Base-by-base conservation (phyloP, 2,329 filamentous ascomycete species). In the Fusarium graminum region DNA sequence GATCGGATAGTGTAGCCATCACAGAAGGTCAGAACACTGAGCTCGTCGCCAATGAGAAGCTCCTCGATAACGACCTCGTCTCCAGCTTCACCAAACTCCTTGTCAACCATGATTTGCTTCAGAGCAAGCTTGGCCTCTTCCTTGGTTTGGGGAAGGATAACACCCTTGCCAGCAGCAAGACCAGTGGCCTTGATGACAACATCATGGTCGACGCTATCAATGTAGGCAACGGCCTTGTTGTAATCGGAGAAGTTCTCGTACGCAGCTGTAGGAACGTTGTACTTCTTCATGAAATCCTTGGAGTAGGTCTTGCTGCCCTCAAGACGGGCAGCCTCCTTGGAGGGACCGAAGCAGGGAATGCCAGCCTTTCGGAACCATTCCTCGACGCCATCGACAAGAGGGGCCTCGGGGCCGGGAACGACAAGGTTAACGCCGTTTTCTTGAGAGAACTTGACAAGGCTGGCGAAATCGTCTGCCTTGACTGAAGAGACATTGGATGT, bases 221-320 rank as follows among this genome's bases (percentile, higher is more conserved):
- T 81, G 76, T 98, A 96, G 70, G 87, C 80, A 68, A 84, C 82
- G 14, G 93, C 93, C 44, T 87, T 81, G 54, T 90, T 86, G 78
- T 91, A 94, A 72, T 92, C 85, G 77, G 84, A 88, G 76, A 98
- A 97, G 81, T 96, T 97, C 78, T 90, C 88, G 81, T 97, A 98
- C 38, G 87, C 88, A 16, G 95, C 95, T 1, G 95, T 98, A 36
- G 94, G 94, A 72, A 99, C 97, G 73, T 86, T 86, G 80, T 97
- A 88, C 68, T 90, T 89, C 79, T 91, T 90, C 95, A 98, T 99
- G 76, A 98, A 98, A 78, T 98, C 94, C 78, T 99, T 99, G 64
- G 92, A 93, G 78, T 96, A 98, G 12, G 94, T 92, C 83, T 99
- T 99, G 81, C 92, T 96, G 61, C 95, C 95, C 80, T 99, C 95